A percentile compares a stretch with the other conserved stretches of the same genome.
Evolutionary conservation across 2,329 filamentous ascomycete species (phyloP).

Genomic region (Neofusicoccum umdonicola): DNA sequence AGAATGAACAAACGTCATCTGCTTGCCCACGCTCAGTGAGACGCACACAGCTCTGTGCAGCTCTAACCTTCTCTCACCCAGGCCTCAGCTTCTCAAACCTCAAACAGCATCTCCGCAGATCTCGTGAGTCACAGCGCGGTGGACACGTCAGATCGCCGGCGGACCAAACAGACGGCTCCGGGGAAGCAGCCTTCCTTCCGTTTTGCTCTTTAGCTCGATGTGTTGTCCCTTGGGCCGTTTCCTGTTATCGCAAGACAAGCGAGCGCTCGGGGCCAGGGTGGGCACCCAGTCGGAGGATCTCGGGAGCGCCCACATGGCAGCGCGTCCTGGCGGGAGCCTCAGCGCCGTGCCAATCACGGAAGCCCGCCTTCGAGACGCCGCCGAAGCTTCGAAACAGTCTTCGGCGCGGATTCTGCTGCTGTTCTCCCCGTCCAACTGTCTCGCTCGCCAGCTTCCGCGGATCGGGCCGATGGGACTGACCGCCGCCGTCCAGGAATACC

Average conservation of each 20-base stretch:
- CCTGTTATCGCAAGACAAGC: not conserved
- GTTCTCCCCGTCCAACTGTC: not conserved
- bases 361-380: not conserved
- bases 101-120: not conserved
- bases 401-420: not conserved
- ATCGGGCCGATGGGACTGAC: constrained; percentile 1
- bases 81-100: not conserved
- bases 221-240: constrained; percentile 4
- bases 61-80: constrained; percentile 7
- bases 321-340: not conserved
- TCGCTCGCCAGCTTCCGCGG: not conserved
- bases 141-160: constrained; percentile 4
- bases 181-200: not conserved
- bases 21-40: not conserved
- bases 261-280: not conserved
- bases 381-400: not conserved
- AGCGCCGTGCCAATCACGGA: constrained; percentile 8
- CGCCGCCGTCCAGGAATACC: not conserved
- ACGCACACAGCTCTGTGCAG: constrained; percentile 6
- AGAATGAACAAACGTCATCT: constrained; percentile 13
- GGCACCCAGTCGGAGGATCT: constrained; percentile 3
- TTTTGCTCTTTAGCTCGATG: not conserved
- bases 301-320: constrained; percentile 5
- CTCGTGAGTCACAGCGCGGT: constrained; percentile 7
- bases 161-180: not conserved